Base-by-base conservation (phyloP, 139 green algal species). In the Tetradesmus obliquus region DNA sequence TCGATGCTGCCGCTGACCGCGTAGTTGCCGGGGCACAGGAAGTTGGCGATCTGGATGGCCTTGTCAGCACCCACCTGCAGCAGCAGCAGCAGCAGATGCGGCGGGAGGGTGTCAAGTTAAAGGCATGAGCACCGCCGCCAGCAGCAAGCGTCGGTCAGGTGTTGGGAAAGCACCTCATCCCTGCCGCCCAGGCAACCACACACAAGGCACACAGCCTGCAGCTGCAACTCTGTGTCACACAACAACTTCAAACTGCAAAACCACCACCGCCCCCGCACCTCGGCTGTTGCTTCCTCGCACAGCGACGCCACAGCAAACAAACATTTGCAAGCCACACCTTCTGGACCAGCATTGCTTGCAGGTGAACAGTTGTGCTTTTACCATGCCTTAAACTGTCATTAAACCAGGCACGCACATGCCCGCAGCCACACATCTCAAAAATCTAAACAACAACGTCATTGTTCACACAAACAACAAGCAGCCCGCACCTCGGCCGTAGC, bases 11-110 rank as follows among this genome's bases (percentile, higher is more conserved):
- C 98, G 1, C 94, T 98, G 24, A 99, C 97, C 2, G 97, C 98
- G 90, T 99, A 99, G 96, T 99, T 99, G 90, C 98, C 98, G 19
- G 96, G 95, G 96, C 98, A 99, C 57, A 99, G 95, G 94, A 95
- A 99, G 96, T 99, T 99, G 92, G 98, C 98, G 82, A 99, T 99
- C 90, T 97, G 84, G 55, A 99, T 97, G 0, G 93, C 84, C 91
- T 97, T 95, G 90, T 95, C 95, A 84, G 98, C 88, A 15, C 93
- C 96, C 20, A 93, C 94, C 8, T 92, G 79, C 17, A 53, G 22
- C 62, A 91, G 22, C 71, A 91, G 53, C 45, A 83, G 20, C 66
- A 90, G 66, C 45, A 71, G 69, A 22, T 79, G 54, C 55, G 32
- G 19, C 83, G 32, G 32, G 32, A 45, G 32, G 32, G 32, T 45